Evolutionary conservation across 1,284 basidiomycete species (phyloP).

Genomic region (Microbotryum violaceum): DNA sequence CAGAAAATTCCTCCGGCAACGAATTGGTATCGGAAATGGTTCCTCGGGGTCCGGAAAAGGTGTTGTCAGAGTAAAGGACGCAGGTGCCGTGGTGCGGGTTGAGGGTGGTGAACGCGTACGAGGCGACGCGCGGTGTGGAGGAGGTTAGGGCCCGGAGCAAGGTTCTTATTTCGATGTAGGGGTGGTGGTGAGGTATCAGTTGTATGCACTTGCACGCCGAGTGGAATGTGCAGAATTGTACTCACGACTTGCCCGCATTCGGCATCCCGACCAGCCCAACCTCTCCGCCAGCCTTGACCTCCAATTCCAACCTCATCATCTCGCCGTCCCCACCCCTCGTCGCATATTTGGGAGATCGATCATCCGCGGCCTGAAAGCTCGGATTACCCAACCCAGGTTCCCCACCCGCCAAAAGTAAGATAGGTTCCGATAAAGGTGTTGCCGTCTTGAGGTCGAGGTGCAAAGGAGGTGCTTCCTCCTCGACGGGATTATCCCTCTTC

Average conservation of each 20-base stretch:
- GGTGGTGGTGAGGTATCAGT: background rate
- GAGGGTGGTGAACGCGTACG: conserved; percentile 89
- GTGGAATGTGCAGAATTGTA: background rate
- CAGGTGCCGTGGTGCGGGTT: conserved; percentile 90
- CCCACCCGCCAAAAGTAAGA: conserved; percentile 72
- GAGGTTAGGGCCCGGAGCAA: conserved; percentile 82
- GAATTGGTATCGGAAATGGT: conserved; percentile 19
- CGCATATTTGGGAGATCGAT: conserved; percentile 41
- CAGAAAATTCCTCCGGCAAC: conserved; percentile 16
- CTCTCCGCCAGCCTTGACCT: conserved; percentile 90
- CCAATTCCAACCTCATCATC: conserved; percentile 72
- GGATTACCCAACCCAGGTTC: conserved; percentile 79
- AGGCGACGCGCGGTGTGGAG: conserved; percentile 77
- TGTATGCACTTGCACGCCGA: background rate
- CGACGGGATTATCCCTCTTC: conserved; percentile 51
- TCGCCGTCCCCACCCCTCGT: conserved; percentile 66
- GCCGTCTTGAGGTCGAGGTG: conserved; percentile 53
- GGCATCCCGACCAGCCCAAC: conserved; percentile 93
- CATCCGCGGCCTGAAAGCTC: conserved; percentile 42
- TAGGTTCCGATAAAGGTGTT: conserved; percentile 46
- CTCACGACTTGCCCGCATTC: conserved; percentile 60
- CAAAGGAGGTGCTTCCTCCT: conserved; percentile 51
- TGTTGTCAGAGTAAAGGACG: conserved; percentile 70
- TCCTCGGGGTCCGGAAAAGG: conserved; percentile 45
- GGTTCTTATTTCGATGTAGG: conserved; percentile 46